phyloP scores from a whole-genome alignment of 2,329 filamentous ascomycete species.

The Blumeria graminis region DNA sequence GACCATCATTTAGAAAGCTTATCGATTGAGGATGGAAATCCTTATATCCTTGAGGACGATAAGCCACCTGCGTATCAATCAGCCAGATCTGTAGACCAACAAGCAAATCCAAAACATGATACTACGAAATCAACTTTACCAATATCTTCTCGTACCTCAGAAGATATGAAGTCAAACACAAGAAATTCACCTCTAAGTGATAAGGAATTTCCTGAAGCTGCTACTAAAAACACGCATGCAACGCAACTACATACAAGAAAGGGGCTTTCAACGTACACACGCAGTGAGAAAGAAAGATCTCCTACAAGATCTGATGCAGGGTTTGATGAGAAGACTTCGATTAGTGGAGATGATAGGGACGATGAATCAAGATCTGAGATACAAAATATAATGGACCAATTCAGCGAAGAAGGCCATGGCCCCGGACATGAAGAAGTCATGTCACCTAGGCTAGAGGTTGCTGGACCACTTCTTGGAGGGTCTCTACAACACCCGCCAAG shows the following conservation, averaged over 20 bases:
- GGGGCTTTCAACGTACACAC: conserved; percentile 7
- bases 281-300: conserved; percentile 20
- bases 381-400: conserved; percentile 94
- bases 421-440: conserved; percentile 65
- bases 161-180: no score
- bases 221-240: no score
- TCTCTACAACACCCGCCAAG: conserved; percentile 52
- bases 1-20: no score
- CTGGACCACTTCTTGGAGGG: conserved; percentile 51
- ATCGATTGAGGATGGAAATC: no score
- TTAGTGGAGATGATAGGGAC: conserved; percentile 40
- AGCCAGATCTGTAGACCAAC: no score
- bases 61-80: no score
- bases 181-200: no score
- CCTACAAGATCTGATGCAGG: conserved; percentile 29
- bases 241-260: background rate
- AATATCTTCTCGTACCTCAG: no score
- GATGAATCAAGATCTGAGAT: conserved; percentile 63
- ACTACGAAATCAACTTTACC: no score
- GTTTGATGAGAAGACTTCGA: conserved; percentile 30
- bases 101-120: no score
- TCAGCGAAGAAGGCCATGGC: conserved; percentile 49
- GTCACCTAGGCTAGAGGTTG: conserved; percentile 65
- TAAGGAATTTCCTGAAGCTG: no score
- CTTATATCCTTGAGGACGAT: no score